Evolutionary conservation across 495 filamentous ascomycete genomes (phyloP), one percentile per base, ranked within the genome.

Genomic region (Lichenothelia convexa): DNA sequence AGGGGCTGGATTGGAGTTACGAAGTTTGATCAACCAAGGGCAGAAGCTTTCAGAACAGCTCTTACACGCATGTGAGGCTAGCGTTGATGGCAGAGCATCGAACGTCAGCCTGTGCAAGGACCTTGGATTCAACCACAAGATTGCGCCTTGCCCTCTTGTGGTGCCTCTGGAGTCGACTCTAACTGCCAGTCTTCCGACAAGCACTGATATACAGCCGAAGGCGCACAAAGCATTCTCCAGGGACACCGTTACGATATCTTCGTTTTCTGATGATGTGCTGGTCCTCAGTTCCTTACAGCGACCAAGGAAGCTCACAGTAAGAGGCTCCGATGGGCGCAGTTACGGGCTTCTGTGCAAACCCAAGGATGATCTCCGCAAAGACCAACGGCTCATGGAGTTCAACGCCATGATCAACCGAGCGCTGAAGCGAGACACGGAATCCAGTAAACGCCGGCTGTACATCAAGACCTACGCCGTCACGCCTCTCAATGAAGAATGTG

Each of bases 381-480:
- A 99, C 43, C 85, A 93, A 47, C 80, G 89, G 32, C 71, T 97
- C 16, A 95, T 99, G 91, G 91, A 95, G 51, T 99, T 95, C 65
- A 94, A 93, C 51, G 73, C 77, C 39, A 86, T 94, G 75, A 93
- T 99, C 59, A 94, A 95, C 50, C 70, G 91, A 38, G 80, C 84
- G 18, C 57, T 99, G 21, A 91, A 92, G 48, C 71, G 77, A 42
- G 87, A 95, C 47, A 75, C 83, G 12, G 87, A 93, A 49, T 76
- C 82, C 7, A 87, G 80, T 58, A 78, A 77, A 51, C 70, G 89
- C 26, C 80, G 72, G 40, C 67, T 82, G 47, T 80, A 94, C 49
- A 93, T 99, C 56, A 85, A 84, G 54, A 95, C 89, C 3, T 95
- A 99, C 48, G 80, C 79, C 13, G 89, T 99, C 21, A 94, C 87